Conservation (phyloP, 148 eudicot genomes). For the Arctostaphylos glauca region DNA sequence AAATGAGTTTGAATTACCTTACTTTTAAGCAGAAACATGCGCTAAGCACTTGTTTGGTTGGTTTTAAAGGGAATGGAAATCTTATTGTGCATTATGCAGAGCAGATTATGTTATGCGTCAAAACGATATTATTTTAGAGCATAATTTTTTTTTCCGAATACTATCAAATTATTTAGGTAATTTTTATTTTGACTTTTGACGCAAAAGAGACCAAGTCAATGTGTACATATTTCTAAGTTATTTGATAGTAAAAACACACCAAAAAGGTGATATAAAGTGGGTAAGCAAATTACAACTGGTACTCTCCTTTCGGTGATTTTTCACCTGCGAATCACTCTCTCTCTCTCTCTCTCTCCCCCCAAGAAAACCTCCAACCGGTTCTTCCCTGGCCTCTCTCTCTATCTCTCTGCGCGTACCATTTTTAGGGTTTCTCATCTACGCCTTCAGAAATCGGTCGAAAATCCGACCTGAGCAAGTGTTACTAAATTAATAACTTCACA, state of each 20-base stretch:
- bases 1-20: too few species aligned
- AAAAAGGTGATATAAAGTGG: background rate
- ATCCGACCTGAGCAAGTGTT: conserved; percentile 17
- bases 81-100: too few species aligned
- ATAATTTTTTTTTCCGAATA: too few species aligned
- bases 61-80: too few species aligned
- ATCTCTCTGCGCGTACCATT: conserved; percentile 5
- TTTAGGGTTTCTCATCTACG: conserved; percentile 15
- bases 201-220: too few species aligned
- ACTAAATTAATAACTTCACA: background rate
- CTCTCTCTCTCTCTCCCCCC: conserved; percentile 15
- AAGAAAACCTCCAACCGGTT: background rate
- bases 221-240: too few species aligned
- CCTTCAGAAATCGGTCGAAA: background rate
- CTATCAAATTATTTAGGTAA: too few species aligned
- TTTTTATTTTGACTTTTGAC: too few species aligned
- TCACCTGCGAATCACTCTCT: conserved; percentile 22
- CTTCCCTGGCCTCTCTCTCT: background rate
- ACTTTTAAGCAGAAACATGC: too few species aligned
- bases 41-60: too few species aligned
- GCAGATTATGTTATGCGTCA: too few species aligned
- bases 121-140: too few species aligned
- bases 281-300: conserved; percentile 8
- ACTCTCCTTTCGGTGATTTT: conserved; percentile 19
- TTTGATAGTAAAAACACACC: background rate